Evolutionary conservation across 352 stramenopile genomes (phyloP).

Genomic region (Phytophthora syringae): DNA sequence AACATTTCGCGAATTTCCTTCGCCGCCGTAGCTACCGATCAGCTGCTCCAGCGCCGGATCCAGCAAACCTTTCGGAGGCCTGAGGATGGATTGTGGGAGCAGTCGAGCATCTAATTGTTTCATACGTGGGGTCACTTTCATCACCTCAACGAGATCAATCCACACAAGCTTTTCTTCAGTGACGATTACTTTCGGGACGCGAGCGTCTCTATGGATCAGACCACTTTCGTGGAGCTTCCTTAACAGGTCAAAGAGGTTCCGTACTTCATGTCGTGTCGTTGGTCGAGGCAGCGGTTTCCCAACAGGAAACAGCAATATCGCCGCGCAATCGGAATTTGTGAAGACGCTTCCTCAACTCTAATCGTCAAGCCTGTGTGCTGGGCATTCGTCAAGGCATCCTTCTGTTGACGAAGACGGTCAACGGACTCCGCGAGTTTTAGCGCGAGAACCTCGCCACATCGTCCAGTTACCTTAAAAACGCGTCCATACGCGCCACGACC

Average conservation of each 20-base stretch:
- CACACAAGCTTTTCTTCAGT: too few relatives aligned
- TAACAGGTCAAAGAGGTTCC: slow-evolving; percentile 32
- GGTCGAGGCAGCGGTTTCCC: too few relatives aligned
- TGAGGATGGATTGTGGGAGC: too few relatives aligned
- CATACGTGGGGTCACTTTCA: too few relatives aligned
- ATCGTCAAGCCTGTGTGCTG: slow-evolving; percentile 37
- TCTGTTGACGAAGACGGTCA: too few relatives aligned
- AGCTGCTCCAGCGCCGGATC: too few relatives aligned
- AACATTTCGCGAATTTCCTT: too few relatives aligned
- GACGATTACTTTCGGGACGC: slow-evolving; percentile 39
- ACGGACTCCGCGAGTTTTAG: slow-evolving; percentile 30
- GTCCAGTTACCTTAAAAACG: slow-evolving; percentile 16
- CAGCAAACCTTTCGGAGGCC: too few relatives aligned
- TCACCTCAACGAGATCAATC: slow-evolving; percentile 42
- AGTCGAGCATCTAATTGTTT: too few relatives aligned
- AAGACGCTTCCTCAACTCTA: slow-evolving; percentile 23
- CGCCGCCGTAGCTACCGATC: too few relatives aligned
- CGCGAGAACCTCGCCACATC: slow-evolving; percentile 16
- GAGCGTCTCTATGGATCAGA: slow-evolving; percentile 41
- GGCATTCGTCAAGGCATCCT: too few relatives aligned
- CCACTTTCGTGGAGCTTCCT: slow-evolving; percentile 30
- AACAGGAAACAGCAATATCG: slow-evolving; percentile 41
- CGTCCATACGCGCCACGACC: too few relatives aligned
- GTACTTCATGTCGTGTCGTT: slow-evolving; percentile 35
- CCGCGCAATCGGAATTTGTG: slow-evolving; percentile 26